Evolutionary conservation across 2,329 filamentous ascomycete genomes (phyloP).

Genomic region (Aspergillus puulaauensis): DNA sequence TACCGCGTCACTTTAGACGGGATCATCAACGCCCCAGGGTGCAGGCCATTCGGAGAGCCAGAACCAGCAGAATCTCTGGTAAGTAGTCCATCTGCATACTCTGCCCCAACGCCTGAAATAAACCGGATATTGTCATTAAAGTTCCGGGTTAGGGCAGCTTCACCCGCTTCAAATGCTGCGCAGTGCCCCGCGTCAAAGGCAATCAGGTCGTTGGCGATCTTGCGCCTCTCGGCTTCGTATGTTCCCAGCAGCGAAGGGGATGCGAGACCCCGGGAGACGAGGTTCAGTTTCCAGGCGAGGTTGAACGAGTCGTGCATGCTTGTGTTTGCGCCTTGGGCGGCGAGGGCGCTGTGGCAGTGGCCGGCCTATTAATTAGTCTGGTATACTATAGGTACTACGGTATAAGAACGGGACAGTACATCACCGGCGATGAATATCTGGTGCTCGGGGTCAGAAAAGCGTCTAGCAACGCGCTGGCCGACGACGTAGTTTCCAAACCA

Average conservation of each 20-base stretch:
- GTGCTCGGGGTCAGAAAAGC: conserved; percentile 43
- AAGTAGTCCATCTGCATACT: conserved; percentile 64
- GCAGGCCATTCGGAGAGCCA: conserved; percentile 25
- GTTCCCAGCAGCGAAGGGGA: conserved; percentile 23
- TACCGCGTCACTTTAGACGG: conserved; percentile 72
- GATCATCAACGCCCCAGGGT: conserved; percentile 51
- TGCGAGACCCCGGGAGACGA: conserved; percentile 26
- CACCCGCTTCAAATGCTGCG: conserved; percentile 58
- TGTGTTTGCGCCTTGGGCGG: conserved; percentile 36
- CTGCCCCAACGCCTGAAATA: conserved; percentile 70
- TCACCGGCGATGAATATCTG: conserved; percentile 53
- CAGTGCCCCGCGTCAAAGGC: conserved; percentile 44
- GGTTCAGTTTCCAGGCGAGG: conserved; percentile 36
- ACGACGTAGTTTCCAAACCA: conserved; percentile 55
- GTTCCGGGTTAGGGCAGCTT: conserved; percentile 65
- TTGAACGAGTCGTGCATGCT: conserved; percentile 40
- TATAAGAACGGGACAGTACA: conserved; percentile 21
- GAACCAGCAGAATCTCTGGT: conserved; percentile 28
- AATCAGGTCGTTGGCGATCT: conserved; percentile 33
- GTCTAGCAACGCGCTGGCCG: conserved; percentile 48
- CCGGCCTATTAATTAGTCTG: conserved; percentile 21
- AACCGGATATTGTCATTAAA: conserved; percentile 71
- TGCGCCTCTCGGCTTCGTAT: conserved; percentile 32
- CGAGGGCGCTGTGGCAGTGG: conserved; percentile 32
- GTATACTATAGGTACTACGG: neutral